Evolutionary conservation across 2,329 filamentous ascomycete species (phyloP), one percentile per base, ranked within the genome.

Genomic region (Diaporthe citrichinensis): DNA sequence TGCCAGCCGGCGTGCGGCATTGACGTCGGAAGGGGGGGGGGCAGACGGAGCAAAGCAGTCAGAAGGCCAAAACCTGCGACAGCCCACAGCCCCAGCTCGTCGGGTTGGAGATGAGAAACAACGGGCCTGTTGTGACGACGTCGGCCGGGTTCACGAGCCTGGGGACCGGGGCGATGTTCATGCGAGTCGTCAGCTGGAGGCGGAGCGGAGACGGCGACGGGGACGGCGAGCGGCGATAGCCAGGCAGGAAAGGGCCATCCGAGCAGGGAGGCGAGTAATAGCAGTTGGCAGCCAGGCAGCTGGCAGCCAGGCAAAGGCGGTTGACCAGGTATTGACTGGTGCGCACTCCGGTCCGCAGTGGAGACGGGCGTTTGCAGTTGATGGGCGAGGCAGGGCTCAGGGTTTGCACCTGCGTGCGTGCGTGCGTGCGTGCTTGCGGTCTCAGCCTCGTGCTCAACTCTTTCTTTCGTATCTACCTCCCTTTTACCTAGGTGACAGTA

Each of bases 231-330:
- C 61, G 41, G 61, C 61, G 41, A 28, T 25, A 36, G 58, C 58
- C 58, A 41, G 58, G 23, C 58, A 61, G 10, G 25, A 28, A 14
- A 20, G 39, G 39, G 14, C 59, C 59, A 62, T 25, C 23, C 36
- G 59, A 65, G 61, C 61, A 67, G 62, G 62, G 44, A 51, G 62
- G 62, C 62, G 62, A 68, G 62, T 68, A 68, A 68, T 36, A 68
- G 5, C 8, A 31, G 51, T 39, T 39, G 36, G 10, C 36, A 39
- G 36, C 36, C 36, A 39, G 36, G 10, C 8, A 20, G 28, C 28
- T 44, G 41, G 41, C 17, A 57, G 53, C 28, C 53, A 57, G 28
- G 53, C 53, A 57, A 3, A 57, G 53, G 28, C 28, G 53, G 28
- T 55, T 55, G 53, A 55, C 28, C 55, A 36, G 55, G 31, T n/a